Percentiles rank a stretch among this genome's conserved stretches.
phyloP scores from a whole-genome alignment of 257 asterid species.

The Paulownia fortunei region DNA sequence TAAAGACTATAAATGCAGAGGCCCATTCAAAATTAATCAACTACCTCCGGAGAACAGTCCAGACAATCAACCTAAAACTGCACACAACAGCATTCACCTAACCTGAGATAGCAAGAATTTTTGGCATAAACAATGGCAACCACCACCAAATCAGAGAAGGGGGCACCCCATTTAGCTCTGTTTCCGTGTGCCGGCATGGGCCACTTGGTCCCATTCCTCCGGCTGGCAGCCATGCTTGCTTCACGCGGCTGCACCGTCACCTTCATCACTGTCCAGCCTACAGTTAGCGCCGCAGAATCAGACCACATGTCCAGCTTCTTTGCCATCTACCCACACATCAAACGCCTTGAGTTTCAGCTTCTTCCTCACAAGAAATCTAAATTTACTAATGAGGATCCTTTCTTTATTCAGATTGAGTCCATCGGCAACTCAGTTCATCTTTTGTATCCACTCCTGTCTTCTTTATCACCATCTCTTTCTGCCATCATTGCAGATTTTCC shows the following conservation, averaged over 20 bases:
- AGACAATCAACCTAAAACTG: too few species aligned
- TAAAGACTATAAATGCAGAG: neutral
- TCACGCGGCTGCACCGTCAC: slow-evolving; percentile 51
- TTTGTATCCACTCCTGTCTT: slow-evolving; percentile 36
- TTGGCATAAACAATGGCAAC: slow-evolving; percentile 20
- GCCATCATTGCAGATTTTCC: slow-evolving; percentile 45
- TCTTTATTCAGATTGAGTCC: slow-evolving; percentile 47
- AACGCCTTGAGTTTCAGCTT: slow-evolving; percentile 39
- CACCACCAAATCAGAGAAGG: neutral
- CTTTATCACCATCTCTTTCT: slow-evolving; percentile 44
- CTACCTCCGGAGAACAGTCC: too few species aligned
- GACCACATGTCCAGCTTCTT: slow-evolving; percentile 46
- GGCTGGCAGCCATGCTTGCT: slow-evolving; percentile 47
- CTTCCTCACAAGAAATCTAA: slow-evolving; percentile 41
- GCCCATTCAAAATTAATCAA: neutral
- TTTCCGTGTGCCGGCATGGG: slow-evolving; percentile 64
- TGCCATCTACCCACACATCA: slow-evolving; percentile 35
- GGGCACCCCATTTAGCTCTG: slow-evolving; percentile 48
- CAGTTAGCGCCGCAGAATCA: slow-evolving; percentile 52
- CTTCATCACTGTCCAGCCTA: slow-evolving; percentile 48
- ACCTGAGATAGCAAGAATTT: neutral
- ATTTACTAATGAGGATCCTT: slow-evolving; percentile 49
- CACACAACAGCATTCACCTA: neutral
- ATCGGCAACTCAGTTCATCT: slow-evolving; percentile 50
- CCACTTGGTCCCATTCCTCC: slow-evolving; percentile 56